Conservation (phyloP, 1,284 basidiomycete species). For the Ganoderma sinense region DNA sequence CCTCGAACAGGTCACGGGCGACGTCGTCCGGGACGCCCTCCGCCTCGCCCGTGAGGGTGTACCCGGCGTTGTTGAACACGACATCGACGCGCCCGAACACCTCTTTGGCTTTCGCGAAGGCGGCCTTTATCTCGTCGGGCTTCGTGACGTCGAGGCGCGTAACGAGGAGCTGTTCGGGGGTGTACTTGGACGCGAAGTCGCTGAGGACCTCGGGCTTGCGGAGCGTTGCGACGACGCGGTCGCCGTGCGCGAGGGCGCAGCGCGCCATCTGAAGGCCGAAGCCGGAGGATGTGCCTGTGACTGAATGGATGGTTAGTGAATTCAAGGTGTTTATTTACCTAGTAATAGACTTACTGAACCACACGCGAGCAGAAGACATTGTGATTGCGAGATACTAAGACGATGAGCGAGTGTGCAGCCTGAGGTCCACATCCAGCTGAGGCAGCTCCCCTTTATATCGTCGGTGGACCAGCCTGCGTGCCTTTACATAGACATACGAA, state of each 20-base stretch:
- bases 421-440: background rate
- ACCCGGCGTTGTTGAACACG: constrained; percentile 53
- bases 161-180: constrained; percentile 41
- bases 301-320: constrained; percentile 22
- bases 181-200: constrained; percentile 30
- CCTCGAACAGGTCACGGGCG: constrained; percentile 45
- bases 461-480: background rate
- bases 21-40: constrained; percentile 42
- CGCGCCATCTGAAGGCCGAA: constrained; percentile 39
- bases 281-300: constrained; percentile 43
- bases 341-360: constrained; percentile 23
- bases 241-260: constrained; percentile 37
- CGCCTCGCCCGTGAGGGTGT: constrained; percentile 28
- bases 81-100: constrained; percentile 51
- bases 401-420: background rate
- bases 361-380: constrained; percentile 24
- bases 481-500: background rate
- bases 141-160: constrained; percentile 49
- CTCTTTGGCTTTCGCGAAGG: constrained; percentile 43
- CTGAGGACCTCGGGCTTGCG: constrained; percentile 38
- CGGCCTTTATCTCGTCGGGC: constrained; percentile 36
- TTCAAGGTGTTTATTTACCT: background rate
- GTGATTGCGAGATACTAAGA: background rate
- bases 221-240: constrained; percentile 42
- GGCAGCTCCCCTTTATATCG: background rate